Evolutionary conservation across 2,329 filamentous ascomycete species (phyloP).

Genomic region (Diplodia mutila): DNA sequence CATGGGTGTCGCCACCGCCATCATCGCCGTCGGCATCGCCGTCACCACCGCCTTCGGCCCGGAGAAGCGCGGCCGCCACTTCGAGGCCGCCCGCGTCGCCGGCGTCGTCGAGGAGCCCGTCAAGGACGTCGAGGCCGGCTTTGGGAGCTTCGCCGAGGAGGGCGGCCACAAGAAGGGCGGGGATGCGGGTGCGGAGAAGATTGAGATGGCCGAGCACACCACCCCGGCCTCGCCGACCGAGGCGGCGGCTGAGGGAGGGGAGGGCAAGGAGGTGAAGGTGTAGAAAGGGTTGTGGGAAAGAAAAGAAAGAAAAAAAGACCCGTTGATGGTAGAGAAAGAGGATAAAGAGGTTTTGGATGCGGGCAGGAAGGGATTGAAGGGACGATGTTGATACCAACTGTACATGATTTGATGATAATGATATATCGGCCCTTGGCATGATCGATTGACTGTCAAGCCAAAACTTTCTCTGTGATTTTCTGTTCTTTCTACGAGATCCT

Average conservation of each 20-base stretch:
- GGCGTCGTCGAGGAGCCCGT: constrained; percentile 40
- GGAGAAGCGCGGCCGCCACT: constrained; percentile 72
- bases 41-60: constrained; percentile 71
- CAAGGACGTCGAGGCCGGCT: constrained; percentile 22
- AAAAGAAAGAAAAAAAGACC: background rate
- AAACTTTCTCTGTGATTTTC: background rate
- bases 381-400: background rate
- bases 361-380: too few species aligned
- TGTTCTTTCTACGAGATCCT: too few species aligned
- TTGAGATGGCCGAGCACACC: constrained; percentile 12
- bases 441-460: background rate
- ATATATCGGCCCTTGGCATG: background rate
- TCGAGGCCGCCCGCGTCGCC: constrained; percentile 64
- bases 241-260: too few species aligned
- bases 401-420: background rate
- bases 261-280: background rate
- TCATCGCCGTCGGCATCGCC: constrained; percentile 72
- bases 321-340: background rate
- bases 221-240: background rate
- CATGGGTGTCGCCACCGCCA: constrained; percentile 77
- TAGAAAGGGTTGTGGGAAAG: background rate
- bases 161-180: background rate
- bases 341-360: background rate
- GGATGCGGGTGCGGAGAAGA: background rate
- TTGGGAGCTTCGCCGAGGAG: constrained; percentile 1